Base-by-base conservation (phyloP, 2,329 filamentous ascomycete species). In the Trichophyton rubrum region DNA sequence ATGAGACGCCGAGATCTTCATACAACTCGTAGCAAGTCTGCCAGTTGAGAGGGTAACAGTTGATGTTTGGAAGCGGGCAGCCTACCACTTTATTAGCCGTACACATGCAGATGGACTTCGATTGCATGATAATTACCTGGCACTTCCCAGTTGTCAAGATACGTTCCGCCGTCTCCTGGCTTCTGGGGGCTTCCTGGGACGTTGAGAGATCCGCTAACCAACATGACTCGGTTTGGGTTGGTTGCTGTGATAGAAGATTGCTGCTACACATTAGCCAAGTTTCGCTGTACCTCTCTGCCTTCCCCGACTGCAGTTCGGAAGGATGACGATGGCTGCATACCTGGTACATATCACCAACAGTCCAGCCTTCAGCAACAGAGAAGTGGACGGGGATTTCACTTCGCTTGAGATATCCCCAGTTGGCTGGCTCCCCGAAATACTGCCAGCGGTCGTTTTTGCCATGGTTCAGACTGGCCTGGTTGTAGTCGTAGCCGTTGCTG, bases 321-420 rank as follows among this genome's bases (percentile, higher is more conserved):
- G 33, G 8, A 35, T 3, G 33, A 35, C 9, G 33, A 9, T 41
- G 7, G 15, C 5, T n/a, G 11, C 56, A 55, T 51, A 73, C 74
- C 65, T 78, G 79, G 62, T 83, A 82, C 80, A 82, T 83, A 65
- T 83, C 81, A 1, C 74, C 79, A 17, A 81, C 66, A 0, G 80
- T 79, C 76, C 78, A 83, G 8, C 73, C 78, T 60, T 83, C 80
- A 0, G 79, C 80, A 64, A 83, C 74, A 2, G 77, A 75, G 67
- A 78, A 83, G 17, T 83, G 80, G 15, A 80, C 74, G 0, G 80
- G 80, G n/a, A 83, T 70, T 60, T 82, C 80, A 3, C 73, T 66
- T n/a, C 78, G 69, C 61, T 77, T 78, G 63, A 77, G 75, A 66
- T 81, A 79, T 0, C 76, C 79, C 73, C 79, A 79, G 61, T 76